Percentiles rank a stretch among this genome's conserved stretches.
phyloP scores from a whole-genome alignment of 768 basidiomycete genomes.

The Naematelia encephala region DNA sequence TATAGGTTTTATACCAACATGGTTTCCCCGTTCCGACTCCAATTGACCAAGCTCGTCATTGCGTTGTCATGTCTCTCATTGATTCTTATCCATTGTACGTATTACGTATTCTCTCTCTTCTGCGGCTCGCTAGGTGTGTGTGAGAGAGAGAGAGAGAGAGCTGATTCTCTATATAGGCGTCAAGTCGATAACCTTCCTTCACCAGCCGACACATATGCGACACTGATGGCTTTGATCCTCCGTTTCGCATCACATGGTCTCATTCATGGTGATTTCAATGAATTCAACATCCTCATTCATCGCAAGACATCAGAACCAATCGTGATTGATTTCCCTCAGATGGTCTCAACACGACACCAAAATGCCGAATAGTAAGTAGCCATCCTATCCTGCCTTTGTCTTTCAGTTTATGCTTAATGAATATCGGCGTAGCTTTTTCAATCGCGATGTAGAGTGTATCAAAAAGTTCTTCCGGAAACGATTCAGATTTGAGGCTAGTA shows the following conservation, averaged over 20 bases:
- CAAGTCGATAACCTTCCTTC: conserved; percentile 79
- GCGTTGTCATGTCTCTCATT: conserved; percentile 91
- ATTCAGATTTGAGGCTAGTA: conserved; percentile 84
- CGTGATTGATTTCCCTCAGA: conserved; percentile 98
- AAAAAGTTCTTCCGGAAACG: conserved; percentile 84
- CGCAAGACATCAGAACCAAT: conserved; percentile 72
- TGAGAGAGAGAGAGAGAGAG: too few relatives aligned
- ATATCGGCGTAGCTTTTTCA: conserved; percentile 80
- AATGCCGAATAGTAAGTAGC: conserved; percentile 86
- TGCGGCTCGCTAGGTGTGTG: background rate
- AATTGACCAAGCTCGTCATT: conserved; percentile 91
- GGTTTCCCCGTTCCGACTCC: conserved; percentile 90
- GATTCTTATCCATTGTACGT: conserved; percentile 90
- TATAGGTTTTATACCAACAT: conserved; percentile 87
- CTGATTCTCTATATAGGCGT: conserved; percentile 52
- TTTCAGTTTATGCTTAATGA: conserved; percentile 1
- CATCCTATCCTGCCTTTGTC: background rate
- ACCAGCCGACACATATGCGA: conserved; percentile 85
- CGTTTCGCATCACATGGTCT: conserved; percentile 88
- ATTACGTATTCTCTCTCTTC: background rate
- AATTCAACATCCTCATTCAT: conserved; percentile 94
- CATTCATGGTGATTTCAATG: conserved; percentile 99
- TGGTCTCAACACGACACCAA: conserved; percentile 94
- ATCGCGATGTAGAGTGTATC: conserved; percentile 96
- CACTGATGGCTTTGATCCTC: conserved; percentile 91